Conservation (phyloP, 2,329 filamentous ascomycete genomes). For the Apiospora sp. region DNA sequence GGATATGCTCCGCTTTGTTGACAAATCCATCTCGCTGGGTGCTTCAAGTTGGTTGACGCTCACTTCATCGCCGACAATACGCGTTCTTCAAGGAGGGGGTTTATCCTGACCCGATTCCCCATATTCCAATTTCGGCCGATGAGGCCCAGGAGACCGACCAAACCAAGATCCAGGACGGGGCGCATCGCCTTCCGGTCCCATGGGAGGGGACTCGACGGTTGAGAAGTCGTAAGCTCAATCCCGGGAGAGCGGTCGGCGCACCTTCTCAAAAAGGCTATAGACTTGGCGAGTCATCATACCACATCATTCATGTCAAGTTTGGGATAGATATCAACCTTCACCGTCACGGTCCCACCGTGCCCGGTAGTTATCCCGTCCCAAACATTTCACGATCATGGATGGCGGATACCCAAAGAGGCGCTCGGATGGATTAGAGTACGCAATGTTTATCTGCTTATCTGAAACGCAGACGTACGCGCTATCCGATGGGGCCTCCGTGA, state of each 20-base stretch:
- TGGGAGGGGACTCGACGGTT: background rate
- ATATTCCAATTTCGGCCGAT: conserved; percentile 17
- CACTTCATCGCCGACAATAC: background rate
- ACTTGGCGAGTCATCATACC: conserved; percentile 6
- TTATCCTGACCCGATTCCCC: background rate
- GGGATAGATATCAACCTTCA: background rate
- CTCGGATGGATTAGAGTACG: background rate
- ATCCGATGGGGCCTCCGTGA: background rate
- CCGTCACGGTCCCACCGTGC: background rate
- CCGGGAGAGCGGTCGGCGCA: background rate
- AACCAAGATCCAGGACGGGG: background rate
- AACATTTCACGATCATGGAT: background rate
- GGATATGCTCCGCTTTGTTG: background rate
- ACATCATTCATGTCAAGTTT: conserved; percentile 1
- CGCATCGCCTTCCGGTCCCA: background rate
- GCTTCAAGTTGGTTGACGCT: background rate
- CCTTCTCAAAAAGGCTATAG: background rate
- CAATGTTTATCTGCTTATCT: background rate
- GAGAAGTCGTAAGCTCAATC: background rate
- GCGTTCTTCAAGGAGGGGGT: background rate
- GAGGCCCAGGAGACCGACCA: background rate
- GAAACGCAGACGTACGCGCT: conserved; percentile 16
- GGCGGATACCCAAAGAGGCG: background rate
- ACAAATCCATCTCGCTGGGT: background rate
- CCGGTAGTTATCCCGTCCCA: background rate